A percentile compares a stretch with the other conserved stretches of the same genome.
These are phyloP conservation scores for Akanthomyces dipterigenus DNA, from an alignment of 2,329 filamentous ascomycete species.

Conservation along the genomic window DNA sequence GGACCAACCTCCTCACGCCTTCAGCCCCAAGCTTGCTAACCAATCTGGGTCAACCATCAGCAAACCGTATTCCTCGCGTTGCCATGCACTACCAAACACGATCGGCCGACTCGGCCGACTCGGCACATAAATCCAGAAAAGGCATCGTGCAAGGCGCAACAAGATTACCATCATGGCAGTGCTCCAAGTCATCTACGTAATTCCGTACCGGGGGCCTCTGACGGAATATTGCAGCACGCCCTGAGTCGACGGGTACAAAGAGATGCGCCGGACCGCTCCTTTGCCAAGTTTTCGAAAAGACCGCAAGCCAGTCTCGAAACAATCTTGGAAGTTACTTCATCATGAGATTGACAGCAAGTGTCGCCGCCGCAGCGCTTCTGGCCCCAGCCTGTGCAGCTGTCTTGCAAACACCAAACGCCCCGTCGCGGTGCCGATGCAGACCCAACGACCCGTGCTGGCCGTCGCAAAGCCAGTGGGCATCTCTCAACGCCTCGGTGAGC, in stretches of 20 bases:
- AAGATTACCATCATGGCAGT: neutral
- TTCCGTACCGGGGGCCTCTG: neutral
- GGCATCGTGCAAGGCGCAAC: neutral
- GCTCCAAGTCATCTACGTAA: neutral
- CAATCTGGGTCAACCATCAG: neutral
- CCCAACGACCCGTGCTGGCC: constrained; percentile 49
- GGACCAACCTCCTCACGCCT: neutral
- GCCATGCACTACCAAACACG: neutral
- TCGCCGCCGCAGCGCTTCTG: neutral
- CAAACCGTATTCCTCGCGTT: constrained; percentile 10
- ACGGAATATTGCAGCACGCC: neutral
- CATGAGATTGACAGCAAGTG: neutral
- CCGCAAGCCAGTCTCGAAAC: neutral
- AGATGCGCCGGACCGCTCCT: neutral
- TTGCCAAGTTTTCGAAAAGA: neutral
- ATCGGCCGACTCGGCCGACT: neutral
- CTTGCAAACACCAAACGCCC: neutral
- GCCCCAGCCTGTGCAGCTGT: neutral
- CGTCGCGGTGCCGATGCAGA: constrained; percentile 33
- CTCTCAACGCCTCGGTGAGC: constrained; percentile 42
- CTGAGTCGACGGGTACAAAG: neutral
- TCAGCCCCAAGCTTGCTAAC: neutral
- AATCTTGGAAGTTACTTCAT: neutral
- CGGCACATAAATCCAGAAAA: neutral
- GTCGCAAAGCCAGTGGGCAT: constrained; percentile 32